Base-by-base conservation (phyloP, 2,329 filamentous ascomycete species). In the Curvularia spicifera region DNA sequence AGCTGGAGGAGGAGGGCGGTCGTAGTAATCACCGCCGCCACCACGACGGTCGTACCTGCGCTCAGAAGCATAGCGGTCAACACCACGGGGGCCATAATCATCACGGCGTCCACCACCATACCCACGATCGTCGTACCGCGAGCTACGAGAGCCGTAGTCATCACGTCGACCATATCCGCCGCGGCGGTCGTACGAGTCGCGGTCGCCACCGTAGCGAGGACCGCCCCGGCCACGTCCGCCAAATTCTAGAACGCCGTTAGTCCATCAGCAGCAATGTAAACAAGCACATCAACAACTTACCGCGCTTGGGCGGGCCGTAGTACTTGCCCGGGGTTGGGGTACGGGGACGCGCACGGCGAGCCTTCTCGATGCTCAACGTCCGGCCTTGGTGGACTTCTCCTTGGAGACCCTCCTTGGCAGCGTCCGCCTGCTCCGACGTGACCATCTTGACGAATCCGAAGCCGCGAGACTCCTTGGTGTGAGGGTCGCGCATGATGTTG, bases 391-490 rank as follows among this genome's bases (percentile, higher is more conserved):
- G 93, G 68, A 92, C 87, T 79, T 98, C 94, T 74, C 94, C 94
- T 79, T 98, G 94, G 31, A 99, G 85, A 53, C 91, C 94, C 74
- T 98, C 95, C 83, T 95, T 97, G 69, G 95, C 95, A 68, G 95
- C 93, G 79, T 99, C 95, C 65, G 95, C 95, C 80, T 97, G 91
- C 55, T 98, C 94, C 48, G 91, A 87, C 57, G 92, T 96, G 60
- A 93, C 88, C 94, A 99, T 98, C 84, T 99, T 98, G 78, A 99
- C 95, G 82, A 99, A 99, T 56, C 95, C 95, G 68, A 99, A 99
- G 67, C 95, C 95, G 79, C 95, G 95, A 70, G 94, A 98, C 81
- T 99, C 95, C 82, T 97, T 96, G 74, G 91, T 96, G 80, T 99
- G 95, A 62, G 95, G 95, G 76, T 99, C 95, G 74, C 94, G 88